Percentiles rank a stretch among this genome's conserved stretches.
Evolutionary conservation across 495 filamentous ascomycete genomes (phyloP).

Genomic region (Talaromyces proteolyticus): DNA sequence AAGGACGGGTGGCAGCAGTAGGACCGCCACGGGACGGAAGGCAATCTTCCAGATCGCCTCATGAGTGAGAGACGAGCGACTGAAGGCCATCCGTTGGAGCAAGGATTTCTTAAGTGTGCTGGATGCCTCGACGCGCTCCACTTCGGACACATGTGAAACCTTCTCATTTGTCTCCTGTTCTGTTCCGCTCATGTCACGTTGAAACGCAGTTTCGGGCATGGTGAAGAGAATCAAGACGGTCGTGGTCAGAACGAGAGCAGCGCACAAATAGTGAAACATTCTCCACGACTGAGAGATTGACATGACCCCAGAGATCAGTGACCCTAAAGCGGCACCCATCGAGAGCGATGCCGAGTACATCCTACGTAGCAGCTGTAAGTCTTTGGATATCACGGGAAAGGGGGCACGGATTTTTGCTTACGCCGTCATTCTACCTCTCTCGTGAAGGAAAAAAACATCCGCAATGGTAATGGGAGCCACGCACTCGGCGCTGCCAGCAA

Average conservation of each 20-base stretch:
- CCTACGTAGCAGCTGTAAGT: too few species aligned
- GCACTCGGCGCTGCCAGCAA: conserved; percentile 46
- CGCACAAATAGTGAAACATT: conserved; percentile 43
- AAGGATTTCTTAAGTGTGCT: too few species aligned
- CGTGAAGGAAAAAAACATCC: conserved; percentile 54
- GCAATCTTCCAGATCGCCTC: conserved; percentile 41
- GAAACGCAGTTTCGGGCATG: conserved; percentile 49
- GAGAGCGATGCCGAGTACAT: conserved; percentile 44
- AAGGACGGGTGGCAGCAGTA: conserved; percentile 42
- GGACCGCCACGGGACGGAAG: conserved; percentile 38
- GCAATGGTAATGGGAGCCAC: conserved; percentile 48
- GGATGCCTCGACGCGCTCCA: too few species aligned
- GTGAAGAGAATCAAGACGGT: conserved; percentile 41
- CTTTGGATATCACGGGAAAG: too few species aligned
- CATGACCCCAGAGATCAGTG: conserved; percentile 45
- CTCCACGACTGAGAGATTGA: conserved; percentile 43
- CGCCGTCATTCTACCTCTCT: conserved; percentile 43
- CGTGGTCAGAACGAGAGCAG: conserved; percentile 34
- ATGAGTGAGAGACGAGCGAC: conserved; percentile 28
- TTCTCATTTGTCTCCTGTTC: conserved; percentile 11
- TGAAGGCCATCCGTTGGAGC: conserved; percentile 28
- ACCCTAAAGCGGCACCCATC: conserved; percentile 36
- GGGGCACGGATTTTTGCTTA: too few species aligned
- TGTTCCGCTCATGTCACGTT: conserved; percentile 12
- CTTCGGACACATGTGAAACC: too few species aligned